Evolutionary conservation across 2,329 filamentous ascomycete genomes (phyloP), one percentile per base, ranked within the genome.

Genomic region (Monilinia polystroma): DNA sequence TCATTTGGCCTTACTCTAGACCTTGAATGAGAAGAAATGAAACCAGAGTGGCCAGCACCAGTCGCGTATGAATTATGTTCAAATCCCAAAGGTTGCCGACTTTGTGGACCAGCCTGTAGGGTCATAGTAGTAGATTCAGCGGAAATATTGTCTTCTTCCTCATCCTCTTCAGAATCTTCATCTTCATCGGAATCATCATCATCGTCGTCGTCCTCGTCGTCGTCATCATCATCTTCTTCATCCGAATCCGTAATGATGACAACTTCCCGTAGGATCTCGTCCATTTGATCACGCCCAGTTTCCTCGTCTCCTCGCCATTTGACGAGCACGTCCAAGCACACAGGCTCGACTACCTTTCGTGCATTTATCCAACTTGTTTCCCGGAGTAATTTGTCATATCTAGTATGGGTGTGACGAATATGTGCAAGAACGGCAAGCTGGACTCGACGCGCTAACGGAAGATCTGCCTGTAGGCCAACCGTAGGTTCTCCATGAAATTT

Each of bases 251-350:
- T 74, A 55, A 90, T 87, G 72, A 89, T 83, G 64, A 89, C 85
- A 14, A 89, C 85, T 76, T 90, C 87, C 62, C 85, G 82, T 45
- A 89, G 79, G 67, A 89, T 88, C 74, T 89, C 86, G 67, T 89
- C 87, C 20, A 89, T 81, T 75, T 89, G 85, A 72, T 90, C 87
- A 59, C 87, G 84, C 35, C 87, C 87, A 23, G 84, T 89, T 75
- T 90, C 87, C 75, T 90, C 87, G 72, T 90, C 87, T 66, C 87
- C 87, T 79, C 87, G 86, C 87, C 87, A 90, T 83, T 89, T 89
- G 80, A 89, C 84, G 76, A 90, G 83, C 64, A 86, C 80, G 71
- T 89, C 87, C 56, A 89, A 79, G 70, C 87, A 89, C 18, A 86
- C 78, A 43, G 81, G 77, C 72, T 89, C 85, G 55, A 89, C 86